These are phyloP conservation scores for Candida chauliodis DNA, from an alignment of 805 yeast genomes.

Conservation along the genomic window DNA sequence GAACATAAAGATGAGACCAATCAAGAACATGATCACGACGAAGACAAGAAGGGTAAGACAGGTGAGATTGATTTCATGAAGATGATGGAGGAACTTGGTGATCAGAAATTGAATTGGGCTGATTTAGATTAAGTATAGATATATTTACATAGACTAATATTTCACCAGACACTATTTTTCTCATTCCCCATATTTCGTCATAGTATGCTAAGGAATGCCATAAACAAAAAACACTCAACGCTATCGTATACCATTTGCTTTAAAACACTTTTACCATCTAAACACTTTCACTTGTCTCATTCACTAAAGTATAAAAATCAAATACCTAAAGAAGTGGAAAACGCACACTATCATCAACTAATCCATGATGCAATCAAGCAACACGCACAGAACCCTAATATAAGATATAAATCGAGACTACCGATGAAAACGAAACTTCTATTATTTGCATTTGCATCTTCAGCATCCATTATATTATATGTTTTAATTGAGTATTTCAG, in stretches of 20 bases:
- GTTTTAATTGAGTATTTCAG: constrained; percentile 16
- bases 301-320: not conserved
- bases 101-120: constrained; percentile 10
- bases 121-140: constrained; percentile 7
- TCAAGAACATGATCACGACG: too few species aligned
- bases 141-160: not conserved
- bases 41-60: constrained; percentile 5
- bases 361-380: constrained; percentile 1
- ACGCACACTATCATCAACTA: not conserved
- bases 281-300: too few species aligned
- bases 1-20: too few species aligned
- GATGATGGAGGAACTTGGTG: constrained; percentile 7
- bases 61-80: constrained; percentile 6
- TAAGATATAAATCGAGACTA: constrained; percentile 10
- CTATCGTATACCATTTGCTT: too few species aligned
- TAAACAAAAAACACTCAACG: too few species aligned
- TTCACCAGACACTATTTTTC: not conserved
- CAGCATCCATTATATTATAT: constrained; percentile 24
- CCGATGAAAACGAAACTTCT: constrained; percentile 19
- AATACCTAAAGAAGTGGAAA: not conserved
- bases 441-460: constrained; percentile 13
- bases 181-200: constrained; percentile 1
- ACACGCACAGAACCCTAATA: not conserved
- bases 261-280: too few species aligned
- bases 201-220: too few species aligned